These are phyloP conservation scores for Salvia miltiorrhiza DNA, from an alignment of 257 asterid species.

Conservation along the genomic window DNA sequence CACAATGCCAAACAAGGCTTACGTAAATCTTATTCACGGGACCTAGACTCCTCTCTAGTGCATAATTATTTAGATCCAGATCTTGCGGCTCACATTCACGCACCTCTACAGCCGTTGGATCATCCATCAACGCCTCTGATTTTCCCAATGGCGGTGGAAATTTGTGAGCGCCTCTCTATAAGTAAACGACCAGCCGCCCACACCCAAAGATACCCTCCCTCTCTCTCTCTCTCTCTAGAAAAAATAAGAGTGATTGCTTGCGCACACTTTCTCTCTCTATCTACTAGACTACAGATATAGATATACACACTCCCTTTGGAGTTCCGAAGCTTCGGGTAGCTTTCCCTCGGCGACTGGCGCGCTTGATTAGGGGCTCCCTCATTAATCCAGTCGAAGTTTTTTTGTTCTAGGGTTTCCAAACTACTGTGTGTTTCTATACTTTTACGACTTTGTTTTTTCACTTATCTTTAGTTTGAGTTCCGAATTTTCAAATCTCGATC, in stretches of 20 bases:
- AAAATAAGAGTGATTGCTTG: not conserved
- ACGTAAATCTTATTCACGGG: not conserved
- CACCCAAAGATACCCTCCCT: not conserved
- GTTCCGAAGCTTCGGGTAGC: constrained; percentile 30
- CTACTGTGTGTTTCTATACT: not conserved
- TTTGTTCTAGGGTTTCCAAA: constrained; percentile 24
- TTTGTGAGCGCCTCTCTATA: constrained; percentile 15
- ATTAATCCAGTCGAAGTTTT: constrained; percentile 11
- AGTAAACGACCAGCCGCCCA: constrained; percentile 21
- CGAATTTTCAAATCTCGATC: constrained; percentile 22
- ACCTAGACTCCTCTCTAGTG: constrained; percentile 10
- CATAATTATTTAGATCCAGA: constrained; percentile 20
- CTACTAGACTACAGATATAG: not conserved
- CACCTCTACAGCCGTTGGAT: constrained; percentile 32
- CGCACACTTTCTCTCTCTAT: constrained; percentile 16
- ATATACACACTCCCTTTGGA: constrained; percentile 9
- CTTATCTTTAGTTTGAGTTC: constrained; percentile 5
- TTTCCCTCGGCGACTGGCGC: constrained; percentile 1
- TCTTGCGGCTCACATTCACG: constrained; percentile 31
- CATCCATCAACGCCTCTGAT: constrained; percentile 25
- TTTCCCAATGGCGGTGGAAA: constrained; percentile 21
- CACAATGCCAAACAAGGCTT: not conserved
- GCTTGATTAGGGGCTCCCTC: constrained; percentile 18
- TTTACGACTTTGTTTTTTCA: not conserved
- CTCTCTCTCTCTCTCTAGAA: constrained; percentile 6